Percentiles rank a stretch among this genome's conserved stretches.
These are phyloP conservation scores for Hymenoscyphus fraxineus DNA, from an alignment of 2,329 filamentous ascomycete species.

Conservation along the genomic window DNA sequence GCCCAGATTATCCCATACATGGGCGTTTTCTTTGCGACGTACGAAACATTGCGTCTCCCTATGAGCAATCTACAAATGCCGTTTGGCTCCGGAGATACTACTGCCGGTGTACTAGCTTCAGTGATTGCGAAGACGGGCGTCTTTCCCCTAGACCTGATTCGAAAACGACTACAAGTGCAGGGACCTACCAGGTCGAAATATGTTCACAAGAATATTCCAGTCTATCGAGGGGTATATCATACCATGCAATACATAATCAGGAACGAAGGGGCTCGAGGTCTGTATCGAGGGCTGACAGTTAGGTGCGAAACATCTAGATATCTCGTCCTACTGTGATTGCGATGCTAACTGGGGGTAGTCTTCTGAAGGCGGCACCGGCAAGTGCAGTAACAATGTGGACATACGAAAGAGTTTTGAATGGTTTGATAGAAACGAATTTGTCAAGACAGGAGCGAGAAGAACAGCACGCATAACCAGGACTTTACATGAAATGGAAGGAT, in stretches of 20 bases:
- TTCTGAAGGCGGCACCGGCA: conserved; percentile 86
- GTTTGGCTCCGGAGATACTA: conserved; percentile 76
- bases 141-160: conserved; percentile 87
- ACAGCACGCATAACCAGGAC: too few relatives aligned
- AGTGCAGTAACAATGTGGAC: conserved; percentile 77
- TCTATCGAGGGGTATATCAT: conserved; percentile 64
- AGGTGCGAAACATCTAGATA: conserved; percentile 37
- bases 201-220: conserved; percentile 82
- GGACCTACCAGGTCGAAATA: conserved; percentile 78
- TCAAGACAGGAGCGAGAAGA: not conserved
- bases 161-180: conserved; percentile 93
- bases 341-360: conserved; percentile 37
- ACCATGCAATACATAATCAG: conserved; percentile 66
- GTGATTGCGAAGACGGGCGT: conserved; percentile 82
- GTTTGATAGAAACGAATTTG: conserved; percentile 28
- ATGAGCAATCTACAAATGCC: conserved; percentile 55
- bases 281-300: conserved; percentile 86
- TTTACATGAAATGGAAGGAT: too few relatives aligned
- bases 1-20: conserved; percentile 93
- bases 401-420: conserved; percentile 57
- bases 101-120: conserved; percentile 75
- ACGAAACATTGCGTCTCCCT: conserved; percentile 69
- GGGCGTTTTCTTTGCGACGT: conserved; percentile 91
- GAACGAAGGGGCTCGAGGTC: conserved; percentile 70
- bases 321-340: not conserved